phyloP scores from a whole-genome alignment of 805 yeast genomes.

The Millerozyma miso region DNA sequence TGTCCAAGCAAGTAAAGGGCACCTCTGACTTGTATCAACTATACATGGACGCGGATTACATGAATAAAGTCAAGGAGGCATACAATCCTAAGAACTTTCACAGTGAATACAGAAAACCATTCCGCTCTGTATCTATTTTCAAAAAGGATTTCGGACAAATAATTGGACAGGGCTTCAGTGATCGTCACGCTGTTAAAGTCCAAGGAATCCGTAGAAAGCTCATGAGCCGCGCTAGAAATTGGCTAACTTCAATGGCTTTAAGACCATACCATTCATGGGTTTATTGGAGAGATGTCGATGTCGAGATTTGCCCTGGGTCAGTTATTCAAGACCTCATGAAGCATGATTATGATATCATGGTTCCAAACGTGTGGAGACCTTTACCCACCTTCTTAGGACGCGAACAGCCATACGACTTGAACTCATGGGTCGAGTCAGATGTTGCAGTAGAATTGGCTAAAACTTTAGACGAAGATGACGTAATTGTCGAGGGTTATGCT shows the following conservation, averaged over 20 bases:
- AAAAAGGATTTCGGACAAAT: slow-evolving; percentile 80
- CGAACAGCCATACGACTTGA: slow-evolving; percentile 93
- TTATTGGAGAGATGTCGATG: slow-evolving; percentile 86
- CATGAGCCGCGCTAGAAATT: slow-evolving; percentile 85
- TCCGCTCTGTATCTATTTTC: slow-evolving; percentile 74
- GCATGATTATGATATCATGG: slow-evolving; percentile 63
- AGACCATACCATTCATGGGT: slow-evolving; percentile 89
- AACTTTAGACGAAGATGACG: slow-evolving; percentile 71
- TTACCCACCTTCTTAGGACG: slow-evolving; percentile 85
- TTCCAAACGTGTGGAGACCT: slow-evolving; percentile 96
- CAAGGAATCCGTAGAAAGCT: slow-evolving; percentile 80
- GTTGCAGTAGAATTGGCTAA: slow-evolving; percentile 67
- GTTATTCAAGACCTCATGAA: slow-evolving; percentile 73
- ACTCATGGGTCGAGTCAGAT: slow-evolving; percentile 91
- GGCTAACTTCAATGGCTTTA: slow-evolving; percentile 71
- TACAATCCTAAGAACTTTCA: slow-evolving; percentile 59
- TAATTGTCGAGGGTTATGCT: slow-evolving; percentile 83
- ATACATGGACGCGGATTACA: slow-evolving; percentile 65
- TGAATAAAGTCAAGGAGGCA: slow-evolving; percentile 52
- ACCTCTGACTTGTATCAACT: slow-evolving; percentile 59
- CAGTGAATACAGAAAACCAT: slow-evolving; percentile 58
- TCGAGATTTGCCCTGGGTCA: slow-evolving; percentile 76
- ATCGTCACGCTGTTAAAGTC: slow-evolving; percentile 78
- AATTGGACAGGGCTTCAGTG: slow-evolving; percentile 81
- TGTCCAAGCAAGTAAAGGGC: slow-evolving; percentile 39